Base-by-base conservation (phyloP, 768 basidiomycete genomes). In the Boletus rubropictus region DNA sequence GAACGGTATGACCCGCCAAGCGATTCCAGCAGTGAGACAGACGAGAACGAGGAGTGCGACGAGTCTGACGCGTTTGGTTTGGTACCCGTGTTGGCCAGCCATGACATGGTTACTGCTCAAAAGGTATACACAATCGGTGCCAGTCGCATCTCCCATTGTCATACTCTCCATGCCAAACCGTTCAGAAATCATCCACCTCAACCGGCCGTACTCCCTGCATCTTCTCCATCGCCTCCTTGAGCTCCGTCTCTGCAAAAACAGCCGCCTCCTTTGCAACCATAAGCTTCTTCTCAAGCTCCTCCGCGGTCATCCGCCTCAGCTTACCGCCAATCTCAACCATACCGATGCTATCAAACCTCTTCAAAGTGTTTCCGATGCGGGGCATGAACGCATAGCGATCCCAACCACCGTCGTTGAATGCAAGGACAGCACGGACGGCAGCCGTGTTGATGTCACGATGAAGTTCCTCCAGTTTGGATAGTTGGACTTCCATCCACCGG, bases 371-470 rank as follows among this genome's bases (percentile, higher is more conserved):
- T 24, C 85, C 82, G 22, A 78, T 64, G n/a, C 79, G 79, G 31
- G 88, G 88, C 60, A 89, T 65, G 59, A 84, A 82, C 4, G 72
- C 76, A 49, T 77, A 69, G 10, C 75, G 74, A 62, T 89, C 89
- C 89, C 89, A 90, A 20, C 89, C 88, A 50, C 76, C 82, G 66
- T 92, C 88, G 55, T 90, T 91, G 72, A 88, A 85, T 1, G 84
- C 78, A 21, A 91, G 74, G 18, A 90, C 82, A 7, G 87, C 86
- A 22, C 84, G 78, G 22, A 90, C 87, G 4, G 89, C 88, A 6
- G 89, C 89, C 3, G 80, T 87, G 65, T 92, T 93, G 68, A 92
- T 91, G 55, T 92, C 89, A 24, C 86, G 84, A 55, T 93, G 89
- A 28, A 92, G 73, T 58, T 89, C 89, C 64, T 93, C 89, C 29